Base-by-base conservation (phyloP, 202 grass and related monocot genomes). In the Musa balbisiana region DNA sequence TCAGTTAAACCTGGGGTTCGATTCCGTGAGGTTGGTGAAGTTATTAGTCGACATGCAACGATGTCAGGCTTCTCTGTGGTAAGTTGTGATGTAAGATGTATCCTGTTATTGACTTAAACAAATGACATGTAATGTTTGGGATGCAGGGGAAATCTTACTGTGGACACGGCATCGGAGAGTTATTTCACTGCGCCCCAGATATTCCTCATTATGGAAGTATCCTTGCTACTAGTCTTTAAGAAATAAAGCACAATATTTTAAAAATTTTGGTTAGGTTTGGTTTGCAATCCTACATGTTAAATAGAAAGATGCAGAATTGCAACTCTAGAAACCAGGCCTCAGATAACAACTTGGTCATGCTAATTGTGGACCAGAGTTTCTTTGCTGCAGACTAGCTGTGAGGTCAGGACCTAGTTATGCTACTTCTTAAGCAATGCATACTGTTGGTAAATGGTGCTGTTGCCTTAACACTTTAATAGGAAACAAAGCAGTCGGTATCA, bases 401-500 rank as follows among this genome's bases (percentile, higher is more conserved):
- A 9, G 58, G 2, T 49, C 22, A 64, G 49, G 24, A 51, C 16
- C 21, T 15, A 17, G 51, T 53, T 43, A 9, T 69, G n/a, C 49
- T 69, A 51, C 33, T 69, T 50, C 17, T n/a, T 69, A 33, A 33
- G 3, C 56, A 59, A 50, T 50, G 29, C 66, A 49, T 9, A 14
- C 11, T 69, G 56, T 14, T 55, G 20, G 53, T 60, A 14, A 23
- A 50, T 62, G 54, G 20, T 80, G 43, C 82, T 64, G 27, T 83
- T 78, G 17, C n/a, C 29, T 83, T 74, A 77, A 70, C 55, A 51
- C 78, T 78, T 78, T 62, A 27, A 64, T 79, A 99, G 95, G 87
- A 80, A 99, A 99, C 84, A 99, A 99, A 88, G 91, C 95, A 65
- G 95, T 99, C 79, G 91, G 95, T 82, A 86, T 95, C 78, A 99